phyloP scores from a whole-genome alignment of 1,284 basidiomycete species.

The Ceratobasidium sp. region DNA sequence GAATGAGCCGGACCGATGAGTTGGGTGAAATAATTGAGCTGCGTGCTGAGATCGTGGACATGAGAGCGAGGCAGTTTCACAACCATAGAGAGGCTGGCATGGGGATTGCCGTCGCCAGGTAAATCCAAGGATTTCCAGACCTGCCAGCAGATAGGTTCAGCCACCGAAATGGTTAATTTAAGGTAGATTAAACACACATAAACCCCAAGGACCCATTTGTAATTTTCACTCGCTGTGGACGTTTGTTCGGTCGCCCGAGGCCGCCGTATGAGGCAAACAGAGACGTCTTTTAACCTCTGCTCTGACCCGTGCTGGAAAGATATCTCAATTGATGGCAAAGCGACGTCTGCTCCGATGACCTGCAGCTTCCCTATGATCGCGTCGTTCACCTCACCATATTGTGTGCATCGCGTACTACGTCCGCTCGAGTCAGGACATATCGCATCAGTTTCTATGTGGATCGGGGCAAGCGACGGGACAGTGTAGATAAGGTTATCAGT shows the following conservation, averaged over 20 bases:
- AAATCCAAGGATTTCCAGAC: background rate
- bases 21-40: slow-evolving; percentile 1
- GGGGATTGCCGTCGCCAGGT: background rate
- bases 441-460: slow-evolving; percentile 15
- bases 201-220: slow-evolving; percentile 21
- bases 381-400: background rate
- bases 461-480: background rate
- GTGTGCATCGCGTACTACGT: background rate
- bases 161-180: background rate
- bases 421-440: background rate
- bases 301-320: slow-evolving; percentile 6
- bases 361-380: slow-evolving; percentile 12
- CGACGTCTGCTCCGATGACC: slow-evolving; percentile 1
- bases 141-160: background rate
- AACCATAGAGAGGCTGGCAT: background rate
- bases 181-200: background rate
- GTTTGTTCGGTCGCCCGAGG: background rate
- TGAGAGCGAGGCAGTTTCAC: background rate
- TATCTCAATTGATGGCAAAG: background rate
- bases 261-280: slow-evolving; percentile 5
- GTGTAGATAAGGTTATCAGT: slow-evolving; percentile 1
- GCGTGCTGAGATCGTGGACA: slow-evolving; percentile 12
- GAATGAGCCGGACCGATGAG: background rate
- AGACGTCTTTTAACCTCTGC: background rate
- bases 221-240: background rate